Evolutionary conservation across 2,329 filamentous ascomycete species (phyloP).

Genomic region (Botrytis tulipae): DNA sequence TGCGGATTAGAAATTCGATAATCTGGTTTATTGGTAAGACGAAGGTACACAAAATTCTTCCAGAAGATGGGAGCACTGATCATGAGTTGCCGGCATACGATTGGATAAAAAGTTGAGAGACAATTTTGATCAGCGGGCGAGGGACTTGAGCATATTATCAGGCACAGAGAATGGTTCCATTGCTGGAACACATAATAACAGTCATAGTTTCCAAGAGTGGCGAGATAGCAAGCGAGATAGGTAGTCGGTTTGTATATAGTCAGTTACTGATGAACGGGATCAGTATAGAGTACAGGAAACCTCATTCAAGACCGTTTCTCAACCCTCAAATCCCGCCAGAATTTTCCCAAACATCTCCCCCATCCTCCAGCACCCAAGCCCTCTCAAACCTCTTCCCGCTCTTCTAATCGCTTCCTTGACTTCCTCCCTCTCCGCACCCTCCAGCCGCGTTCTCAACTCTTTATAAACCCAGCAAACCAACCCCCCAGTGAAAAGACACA

Average conservation of each 20-base stretch:
- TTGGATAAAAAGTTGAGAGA: background rate
- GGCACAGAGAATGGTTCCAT: background rate
- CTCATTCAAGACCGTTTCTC: background rate
- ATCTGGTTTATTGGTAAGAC: slow-evolving; percentile 41
- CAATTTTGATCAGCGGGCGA: background rate
- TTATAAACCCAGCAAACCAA: slow-evolving; percentile 37
- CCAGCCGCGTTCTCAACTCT: slow-evolving; percentile 25
- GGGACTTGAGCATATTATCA: no score
- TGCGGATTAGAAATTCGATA: slow-evolving; percentile 46
- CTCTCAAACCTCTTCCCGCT: slow-evolving; percentile 30
- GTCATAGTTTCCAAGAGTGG: background rate
- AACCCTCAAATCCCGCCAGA: slow-evolving; percentile 29
- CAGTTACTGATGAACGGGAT: background rate
- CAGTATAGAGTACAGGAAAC: background rate
- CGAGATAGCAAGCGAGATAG: background rate
- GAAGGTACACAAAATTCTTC: slow-evolving; percentile 38
- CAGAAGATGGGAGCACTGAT: slow-evolving; percentile 33
- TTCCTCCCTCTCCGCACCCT: slow-evolving; percentile 19
- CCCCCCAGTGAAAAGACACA: slow-evolving; percentile 34
- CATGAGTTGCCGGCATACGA: slow-evolving; percentile 43
- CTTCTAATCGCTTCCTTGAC: slow-evolving; percentile 28
- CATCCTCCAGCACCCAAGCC: slow-evolving; percentile 36
- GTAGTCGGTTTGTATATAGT: background rate
- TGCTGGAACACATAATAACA: background rate
- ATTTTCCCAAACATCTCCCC: slow-evolving; percentile 35